Base-by-base conservation (phyloP, 2,329 filamentous ascomycete species). In the Daldinia sp. region DNA sequence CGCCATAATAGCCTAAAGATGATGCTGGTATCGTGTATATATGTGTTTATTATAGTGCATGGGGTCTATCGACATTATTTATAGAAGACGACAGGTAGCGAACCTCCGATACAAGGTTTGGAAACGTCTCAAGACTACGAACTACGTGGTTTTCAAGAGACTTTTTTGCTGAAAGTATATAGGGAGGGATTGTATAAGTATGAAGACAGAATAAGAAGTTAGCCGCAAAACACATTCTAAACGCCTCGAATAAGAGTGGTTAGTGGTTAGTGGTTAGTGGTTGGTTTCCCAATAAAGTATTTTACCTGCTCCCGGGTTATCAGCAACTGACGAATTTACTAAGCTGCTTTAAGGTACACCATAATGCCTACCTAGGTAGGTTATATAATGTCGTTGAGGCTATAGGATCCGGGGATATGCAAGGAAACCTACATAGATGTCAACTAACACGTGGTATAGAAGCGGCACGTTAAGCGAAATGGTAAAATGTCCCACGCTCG, bases 1-100 rank as follows among this genome's bases (percentile, higher is more conserved):
- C 34, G 35, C 19, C 9, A 60, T 23, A 63, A 68, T 70, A 70
- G 68, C 63, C 68, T 70, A 68, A 70, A 70, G 17, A 23, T 29
- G 15, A 63, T 61, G 55, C 54, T 66, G 37, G 67, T 56, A 58
- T 34, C 35, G 41, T 41, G 19, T 39, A 54, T 66, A 65, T 58
- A 55, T 48, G 61, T 63, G 32, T 4, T 39, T 15, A 39, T 37
- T 61, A 63, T 69, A 69, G 62, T 50, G 43, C 61, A 63, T 56
- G 30, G 58, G 43, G 58, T 43, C 45, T 35, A 53, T 50, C 34
- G 52, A 39, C 34, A 30, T n/a, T 65, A 60, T 53, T 61, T 59
- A 64, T 60, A 64, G 58, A 57, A 59, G 27, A 55, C 7, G 17
- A 43, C 64, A 55, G 65, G 62, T n/a, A 32, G 15, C 30, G 43